A percentile compares a stretch with the other conserved stretches of the same genome.
These are phyloP conservation scores for Coriaria nepalensis DNA, from an alignment of 306 rosid species.

Conservation along the genomic window DNA sequence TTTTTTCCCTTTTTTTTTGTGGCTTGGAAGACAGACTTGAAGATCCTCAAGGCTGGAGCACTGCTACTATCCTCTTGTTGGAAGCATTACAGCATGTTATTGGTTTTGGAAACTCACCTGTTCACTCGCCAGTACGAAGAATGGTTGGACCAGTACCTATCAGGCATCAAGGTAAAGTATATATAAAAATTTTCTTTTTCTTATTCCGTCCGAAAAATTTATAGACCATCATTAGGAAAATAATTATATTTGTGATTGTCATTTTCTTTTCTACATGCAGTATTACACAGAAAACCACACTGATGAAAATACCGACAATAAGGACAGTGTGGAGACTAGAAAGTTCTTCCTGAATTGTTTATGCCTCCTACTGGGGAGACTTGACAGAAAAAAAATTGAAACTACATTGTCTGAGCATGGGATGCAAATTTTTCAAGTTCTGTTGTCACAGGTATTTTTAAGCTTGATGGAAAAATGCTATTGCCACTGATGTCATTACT, in stretches of 20 bases:
- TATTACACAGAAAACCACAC: constrained; percentile 41
- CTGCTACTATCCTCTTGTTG: constrained; percentile 85
- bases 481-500: too few species aligned
- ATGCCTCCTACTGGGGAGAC: constrained; percentile 75
- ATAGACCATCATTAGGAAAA: neutral
- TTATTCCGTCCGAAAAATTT: neutral
- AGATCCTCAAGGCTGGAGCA: constrained; percentile 48
- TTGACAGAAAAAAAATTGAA: constrained; percentile 54
- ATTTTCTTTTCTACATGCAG: constrained; percentile 31
- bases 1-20: constrained; percentile 22
- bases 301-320: constrained; percentile 30
- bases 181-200: constrained; percentile 1
- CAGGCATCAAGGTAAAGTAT: constrained; percentile 67
- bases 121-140: constrained; percentile 48
- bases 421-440: constrained; percentile 44
- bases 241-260: neutral
- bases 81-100: constrained; percentile 76
- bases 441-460: constrained; percentile 64
- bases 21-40: constrained; percentile 43
- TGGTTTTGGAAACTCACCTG: constrained; percentile 61
- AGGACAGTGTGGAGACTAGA: constrained; percentile 54
- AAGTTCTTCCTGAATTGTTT: constrained; percentile 77
- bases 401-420: constrained; percentile 45
- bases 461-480: constrained; percentile 9
- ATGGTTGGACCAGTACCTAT: constrained; percentile 68